phyloP scores from a whole-genome alignment of 2,329 filamentous ascomycete species.

The Microdochium trichocladiopsis region DNA sequence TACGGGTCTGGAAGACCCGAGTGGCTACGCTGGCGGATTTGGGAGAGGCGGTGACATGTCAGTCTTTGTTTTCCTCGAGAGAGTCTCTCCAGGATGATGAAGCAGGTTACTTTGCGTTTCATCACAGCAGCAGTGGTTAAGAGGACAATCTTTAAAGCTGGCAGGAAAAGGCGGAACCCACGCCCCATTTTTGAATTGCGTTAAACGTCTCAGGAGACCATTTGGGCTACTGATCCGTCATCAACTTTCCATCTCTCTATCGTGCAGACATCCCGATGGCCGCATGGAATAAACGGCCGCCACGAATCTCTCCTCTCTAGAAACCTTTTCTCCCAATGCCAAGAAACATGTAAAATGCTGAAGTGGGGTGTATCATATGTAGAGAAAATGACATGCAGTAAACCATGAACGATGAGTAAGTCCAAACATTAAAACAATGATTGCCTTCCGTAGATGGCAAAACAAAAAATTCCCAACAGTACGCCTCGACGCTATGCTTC shows the following conservation, averaged over 20 bases:
- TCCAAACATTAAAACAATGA: not conserved
- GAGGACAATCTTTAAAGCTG: too few species aligned
- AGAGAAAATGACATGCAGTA: not conserved
- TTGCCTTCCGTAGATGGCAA: not conserved
- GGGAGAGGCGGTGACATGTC: too few species aligned
- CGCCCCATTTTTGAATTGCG: not conserved
- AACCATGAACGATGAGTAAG: not conserved
- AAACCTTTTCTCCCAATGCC: not conserved
- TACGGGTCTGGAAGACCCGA: too few species aligned
- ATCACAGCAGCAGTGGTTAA: too few species aligned
- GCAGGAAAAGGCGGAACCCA: not conserved
- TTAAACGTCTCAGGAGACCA: not conserved
- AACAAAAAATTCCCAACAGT: slow-evolving; percentile 3
- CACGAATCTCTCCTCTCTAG: not conserved
- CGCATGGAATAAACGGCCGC: too few species aligned
- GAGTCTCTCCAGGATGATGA: too few species aligned
- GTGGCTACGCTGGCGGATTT: too few species aligned
- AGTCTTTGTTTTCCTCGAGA: too few species aligned
- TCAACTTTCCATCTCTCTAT: not conserved
- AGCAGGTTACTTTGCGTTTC: too few species aligned
- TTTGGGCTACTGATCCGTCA: not conserved
- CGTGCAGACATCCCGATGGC: not conserved
- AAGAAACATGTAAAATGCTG: not conserved
- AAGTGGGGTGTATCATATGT: slow-evolving; percentile 1
- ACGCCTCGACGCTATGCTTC: slow-evolving; percentile 27